Percentiles rank a stretch among this genome's conserved stretches.
Evolutionary conservation across 148 eudicot species (phyloP).

Genomic region (Fagopyrum homotropicum): DNA sequence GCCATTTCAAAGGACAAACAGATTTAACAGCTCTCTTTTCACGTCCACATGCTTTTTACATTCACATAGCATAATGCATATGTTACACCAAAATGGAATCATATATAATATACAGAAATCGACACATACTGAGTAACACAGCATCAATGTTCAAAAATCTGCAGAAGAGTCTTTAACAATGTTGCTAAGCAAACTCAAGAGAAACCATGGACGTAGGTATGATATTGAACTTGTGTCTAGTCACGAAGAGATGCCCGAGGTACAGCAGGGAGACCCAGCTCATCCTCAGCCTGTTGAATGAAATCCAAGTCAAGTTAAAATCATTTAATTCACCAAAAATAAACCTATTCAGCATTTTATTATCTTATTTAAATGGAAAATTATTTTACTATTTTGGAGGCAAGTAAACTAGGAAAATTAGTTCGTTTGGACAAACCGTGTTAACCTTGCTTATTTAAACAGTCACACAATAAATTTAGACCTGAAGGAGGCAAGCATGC

Average conservation of each 20-base stretch:
- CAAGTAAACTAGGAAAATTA: neutral
- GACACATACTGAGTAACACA: neutral
- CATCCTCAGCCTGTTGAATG: conserved; percentile 61
- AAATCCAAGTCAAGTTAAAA: neutral
- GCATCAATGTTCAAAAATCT: conserved; percentile 1
- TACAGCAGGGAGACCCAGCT: conserved; percentile 75
- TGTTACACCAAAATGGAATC: neutral
- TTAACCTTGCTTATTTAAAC: too few species aligned
- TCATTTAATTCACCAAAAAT: too few species aligned
- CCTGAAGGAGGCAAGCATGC: neutral
- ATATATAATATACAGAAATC: neutral
- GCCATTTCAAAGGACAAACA: neutral
- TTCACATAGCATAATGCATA: neutral
- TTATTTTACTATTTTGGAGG: neutral
- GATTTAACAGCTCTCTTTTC: neutral
- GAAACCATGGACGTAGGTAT: neutral
- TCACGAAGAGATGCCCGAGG: conserved; percentile 86
- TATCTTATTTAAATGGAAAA: neutral
- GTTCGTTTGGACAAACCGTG: neutral
- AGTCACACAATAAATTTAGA: neutral
- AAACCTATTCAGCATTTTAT: neutral
- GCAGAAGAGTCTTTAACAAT: neutral
- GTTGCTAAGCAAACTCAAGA: neutral
- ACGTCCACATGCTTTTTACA: neutral
- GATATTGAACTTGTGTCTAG: conserved; percentile 15